Percentiles rank a stretch among this genome's conserved stretches.
These are phyloP conservation scores for Phytomonas francai DNA, from an alignment of 208 protist species.

Conservation along the genomic window DNA sequence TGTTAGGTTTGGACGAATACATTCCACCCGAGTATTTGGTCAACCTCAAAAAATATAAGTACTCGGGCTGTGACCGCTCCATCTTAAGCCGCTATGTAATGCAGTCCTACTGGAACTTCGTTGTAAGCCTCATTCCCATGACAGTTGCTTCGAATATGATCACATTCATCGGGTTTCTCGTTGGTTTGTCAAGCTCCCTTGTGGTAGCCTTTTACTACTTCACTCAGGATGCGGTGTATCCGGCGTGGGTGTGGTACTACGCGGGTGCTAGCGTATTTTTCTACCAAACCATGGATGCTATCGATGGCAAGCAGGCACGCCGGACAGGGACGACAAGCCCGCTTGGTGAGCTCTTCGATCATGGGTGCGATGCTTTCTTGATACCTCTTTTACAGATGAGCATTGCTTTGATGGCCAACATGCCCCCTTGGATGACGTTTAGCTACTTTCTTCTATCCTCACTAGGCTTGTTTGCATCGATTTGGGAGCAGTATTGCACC, in stretches of 20 bases:
- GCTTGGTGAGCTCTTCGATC: slow-evolving; percentile 94
- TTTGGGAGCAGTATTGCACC: slow-evolving; percentile 88
- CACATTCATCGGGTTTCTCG: slow-evolving; percentile 76
- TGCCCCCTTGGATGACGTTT: slow-evolving; percentile 36
- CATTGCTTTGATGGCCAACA: slow-evolving; percentile 32
- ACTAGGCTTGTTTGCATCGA: slow-evolving; percentile 53
- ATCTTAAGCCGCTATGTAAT: slow-evolving; percentile 67
- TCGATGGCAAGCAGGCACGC: slow-evolving; percentile 94
- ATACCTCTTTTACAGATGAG: slow-evolving; percentile 74
- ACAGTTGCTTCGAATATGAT: slow-evolving; percentile 84
- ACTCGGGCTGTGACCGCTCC: slow-evolving; percentile 60
- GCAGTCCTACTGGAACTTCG: slow-evolving; percentile 83
- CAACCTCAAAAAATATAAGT: slow-evolving; percentile 83
- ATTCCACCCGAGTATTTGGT: slow-evolving; percentile 53
- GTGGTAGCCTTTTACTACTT: slow-evolving; percentile 55
- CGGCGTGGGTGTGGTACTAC: slow-evolving; percentile 84
- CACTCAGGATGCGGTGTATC: slow-evolving; percentile 30
- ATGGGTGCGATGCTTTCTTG: slow-evolving; percentile 91
- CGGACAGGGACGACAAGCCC: slow-evolving; percentile 85
- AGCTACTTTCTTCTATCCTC: slow-evolving; percentile 41
- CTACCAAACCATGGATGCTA: slow-evolving; percentile 93
- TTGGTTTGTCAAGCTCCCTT: slow-evolving; percentile 59
- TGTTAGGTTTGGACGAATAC: slow-evolving; percentile 28
- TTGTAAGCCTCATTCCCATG: slow-evolving; percentile 79
- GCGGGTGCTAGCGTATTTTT: slow-evolving; percentile 56